A percentile compares a stretch with the other conserved stretches of the same genome.
These are phyloP conservation scores for Astragalus membranaceus DNA, from an alignment of 306 rosid species.

Conservation along the genomic window DNA sequence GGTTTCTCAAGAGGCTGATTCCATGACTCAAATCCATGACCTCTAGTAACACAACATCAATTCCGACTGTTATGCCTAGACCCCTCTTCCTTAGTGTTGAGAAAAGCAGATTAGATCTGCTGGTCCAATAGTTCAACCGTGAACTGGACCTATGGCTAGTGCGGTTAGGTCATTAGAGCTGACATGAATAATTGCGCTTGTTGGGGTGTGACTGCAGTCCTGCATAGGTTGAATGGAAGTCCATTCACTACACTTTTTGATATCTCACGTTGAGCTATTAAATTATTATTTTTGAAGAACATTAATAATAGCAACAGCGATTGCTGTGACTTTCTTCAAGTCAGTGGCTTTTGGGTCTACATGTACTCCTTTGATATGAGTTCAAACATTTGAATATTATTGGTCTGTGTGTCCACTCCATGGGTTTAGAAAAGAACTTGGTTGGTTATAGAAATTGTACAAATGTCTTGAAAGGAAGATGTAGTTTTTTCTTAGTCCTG, in stretches of 20 bases:
- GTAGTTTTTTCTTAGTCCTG: neutral
- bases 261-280: neutral
- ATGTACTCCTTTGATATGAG: neutral
- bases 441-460: neutral
- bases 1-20: neutral
- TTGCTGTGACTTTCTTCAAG: conserved; percentile 5
- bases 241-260: neutral
- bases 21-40: neutral
- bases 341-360: conserved; percentile 3
- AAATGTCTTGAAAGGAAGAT: conserved; percentile 3
- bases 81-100: neutral
- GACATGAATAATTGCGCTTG: neutral
- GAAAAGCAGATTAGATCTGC: neutral
- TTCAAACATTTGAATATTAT: conserved; percentile 5
- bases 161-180: neutral
- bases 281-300: conserved; percentile 1
- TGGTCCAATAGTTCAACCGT: neutral
- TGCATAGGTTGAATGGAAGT: neutral
- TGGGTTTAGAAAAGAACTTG: conserved; percentile 6
- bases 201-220: neutral
- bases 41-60: neutral
- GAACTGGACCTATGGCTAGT: neutral
- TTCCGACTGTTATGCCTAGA: neutral
- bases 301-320: neutral
- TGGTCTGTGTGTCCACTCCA: neutral